Base-by-base conservation (phyloP, 495 filamentous ascomycete genomes). In the Aspergillus kassunensis region DNA sequence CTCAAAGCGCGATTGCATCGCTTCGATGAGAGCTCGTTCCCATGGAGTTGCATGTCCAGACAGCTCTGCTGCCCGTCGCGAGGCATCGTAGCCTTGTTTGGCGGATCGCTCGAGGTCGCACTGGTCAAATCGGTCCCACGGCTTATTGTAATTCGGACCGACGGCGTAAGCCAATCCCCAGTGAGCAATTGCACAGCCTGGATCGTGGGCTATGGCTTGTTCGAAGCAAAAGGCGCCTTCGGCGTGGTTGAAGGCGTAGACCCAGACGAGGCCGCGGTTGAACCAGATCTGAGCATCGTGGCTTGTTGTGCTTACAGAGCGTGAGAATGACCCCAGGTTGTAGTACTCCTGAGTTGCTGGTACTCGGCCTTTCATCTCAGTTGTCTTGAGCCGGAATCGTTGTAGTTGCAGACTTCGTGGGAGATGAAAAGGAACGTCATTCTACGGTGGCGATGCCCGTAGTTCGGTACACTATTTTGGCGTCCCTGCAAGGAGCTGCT, bases 61-160 rank as follows among this genome's bases (percentile, higher is more conserved):
- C 33, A 70, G 57, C 19, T 60, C 60, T 16, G 57, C 55, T 0
- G 82, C 84, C 25, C 72, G 56, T 3, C 57, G 37, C 1, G 73
- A 63, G 0, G 80, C 79, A 0, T 46, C 30, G 45, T 76, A 67
- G 1, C 79, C 76, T 25, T 69, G 61, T 1, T 59, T 62, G 21
- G 82, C 66, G 2, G 66, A 79, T 0, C 35, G 41, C 9, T 69
- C 59, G 4, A 82, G 63, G 35, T 89, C 85, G 11, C 19, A 19
- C 5, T 69, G 65, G 48, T 87, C 86, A 51, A 87, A 88, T 18
- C 77, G 62, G 3, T 79, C 69, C 86, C 85, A 89, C 0, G 84
- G 82, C 60, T 88, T 88, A 57, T 89, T 88, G 66, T 88, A 89
- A 52, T 89, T 87, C 1, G 86, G 84, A 0, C 86, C 86, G 1